Evolutionary conservation across 1,284 basidiomycete species (phyloP), one percentile per base, ranked within the genome.

Genomic region (Heterobasidion irregulare): DNA sequence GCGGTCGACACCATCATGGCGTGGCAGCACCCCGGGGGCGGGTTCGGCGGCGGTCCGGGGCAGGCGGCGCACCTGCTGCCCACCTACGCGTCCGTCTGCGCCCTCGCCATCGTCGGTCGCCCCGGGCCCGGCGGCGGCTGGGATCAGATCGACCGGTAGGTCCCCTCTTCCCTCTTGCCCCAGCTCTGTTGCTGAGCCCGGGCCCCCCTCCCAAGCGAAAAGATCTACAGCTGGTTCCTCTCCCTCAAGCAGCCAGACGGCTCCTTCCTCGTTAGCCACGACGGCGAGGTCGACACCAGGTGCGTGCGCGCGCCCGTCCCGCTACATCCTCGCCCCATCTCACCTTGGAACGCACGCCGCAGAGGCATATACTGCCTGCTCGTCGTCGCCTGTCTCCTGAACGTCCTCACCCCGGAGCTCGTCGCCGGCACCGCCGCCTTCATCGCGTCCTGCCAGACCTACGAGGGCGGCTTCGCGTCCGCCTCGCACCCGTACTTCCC

Each of bases 401-500:
- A 98, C 61, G 72, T 99, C 36, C 72, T 96, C 49, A 98, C 96
- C 0, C 92, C 94, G 0, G 90, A 92, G 59, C 83, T 99, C 16
- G 76, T 96, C 2, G 68, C 68, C n/a, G 82, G 82, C 2, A 80
- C 79, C 0, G 75, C 83, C 1, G 76, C 71, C 9, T 89, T 88
- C 70, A 70, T 89, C 52, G 79, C 78, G 1, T 89, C 86, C 9
- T 98, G 94, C 66, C 97, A 99, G 70, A 99, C 95, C 0, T 99
- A 96, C 72, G 97, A 99, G 72, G 97, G 97, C 41, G 96, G 97
- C 0, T 95, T 99, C 65, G 82, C 94, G 0, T 91, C 89, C 3
- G 78, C 92, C 0, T 90, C 92, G 0, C 86, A 91, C 54, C 84
- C 90, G 0, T 82, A 79, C 53, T 83, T 75, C 58, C 34, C 53